These are phyloP conservation scores for Lichtheimia hyalospora DNA, from an alignment of 371 early-diverging fungal genomes.

Conservation along the genomic window DNA sequence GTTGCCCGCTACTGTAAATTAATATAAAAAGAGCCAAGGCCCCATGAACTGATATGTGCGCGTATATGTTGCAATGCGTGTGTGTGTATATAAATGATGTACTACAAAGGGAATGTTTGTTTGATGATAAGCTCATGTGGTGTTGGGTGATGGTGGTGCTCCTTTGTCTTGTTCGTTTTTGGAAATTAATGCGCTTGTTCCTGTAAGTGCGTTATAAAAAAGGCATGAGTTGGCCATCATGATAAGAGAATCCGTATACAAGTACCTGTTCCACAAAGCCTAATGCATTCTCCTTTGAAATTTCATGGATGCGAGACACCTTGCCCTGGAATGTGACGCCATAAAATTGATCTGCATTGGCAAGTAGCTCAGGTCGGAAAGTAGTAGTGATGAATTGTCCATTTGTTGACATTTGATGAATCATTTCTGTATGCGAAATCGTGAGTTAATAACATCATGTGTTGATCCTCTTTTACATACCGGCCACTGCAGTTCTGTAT, in stretches of 20 bases:
- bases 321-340: constrained; percentile 93
- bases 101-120: neutral
- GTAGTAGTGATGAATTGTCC: constrained; percentile 99
- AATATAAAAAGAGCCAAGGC: no score
- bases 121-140: constrained; percentile 6
- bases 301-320: constrained; percentile 72
- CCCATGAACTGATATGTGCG: neutral
- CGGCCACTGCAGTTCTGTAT: constrained; percentile 93
- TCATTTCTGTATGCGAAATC: constrained; percentile 67
- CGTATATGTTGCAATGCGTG: neutral
- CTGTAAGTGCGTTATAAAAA: no score
- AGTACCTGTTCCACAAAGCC: constrained; percentile 69
- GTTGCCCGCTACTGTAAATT: neutral
- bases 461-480: constrained; percentile 33
- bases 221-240: no score
- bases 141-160: neutral
- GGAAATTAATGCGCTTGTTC: no score
- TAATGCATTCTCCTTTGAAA: constrained; percentile 67
- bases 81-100: constrained; percentile 6
- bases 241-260: neutral
- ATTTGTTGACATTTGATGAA: constrained; percentile 79
- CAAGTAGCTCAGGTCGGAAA: constrained; percentile 94
- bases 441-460: neutral
- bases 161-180: no score
- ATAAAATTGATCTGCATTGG: constrained; percentile 91